These are phyloP conservation scores for Cadophora gregata DNA, from an alignment of 2,329 filamentous ascomycete species.

Conservation along the genomic window DNA sequence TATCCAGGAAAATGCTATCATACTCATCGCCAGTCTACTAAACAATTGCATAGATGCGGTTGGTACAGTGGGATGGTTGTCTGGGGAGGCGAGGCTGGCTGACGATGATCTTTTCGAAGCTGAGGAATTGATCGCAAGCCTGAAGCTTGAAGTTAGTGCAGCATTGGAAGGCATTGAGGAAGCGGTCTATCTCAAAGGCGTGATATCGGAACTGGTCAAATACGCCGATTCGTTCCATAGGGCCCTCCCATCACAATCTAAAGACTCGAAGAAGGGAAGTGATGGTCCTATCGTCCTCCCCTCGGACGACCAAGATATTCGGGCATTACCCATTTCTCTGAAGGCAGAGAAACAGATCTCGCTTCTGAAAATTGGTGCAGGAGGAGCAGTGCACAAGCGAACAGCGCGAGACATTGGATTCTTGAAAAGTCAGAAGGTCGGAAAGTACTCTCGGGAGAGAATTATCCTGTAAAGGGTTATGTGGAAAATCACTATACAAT, in stretches of 20 bases:
- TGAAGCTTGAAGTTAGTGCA: conserved; percentile 72
- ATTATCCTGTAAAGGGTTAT: conserved; percentile 57
- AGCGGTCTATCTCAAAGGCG: conserved; percentile 65
- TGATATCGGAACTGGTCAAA: conserved; percentile 69
- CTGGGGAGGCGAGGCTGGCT: conserved; percentile 61
- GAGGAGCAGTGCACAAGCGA: conserved; percentile 73
- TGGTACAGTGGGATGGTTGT: conserved; percentile 75
- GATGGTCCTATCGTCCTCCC: conserved; percentile 50
- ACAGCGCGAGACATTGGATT: conserved; percentile 77
- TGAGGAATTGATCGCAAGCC: conserved; percentile 67
- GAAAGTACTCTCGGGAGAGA: conserved; percentile 82
- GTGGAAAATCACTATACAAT: background rate
- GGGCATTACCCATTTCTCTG: conserved; percentile 74
- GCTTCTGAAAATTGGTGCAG: conserved; percentile 64
- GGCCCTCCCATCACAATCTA: conserved; percentile 23
- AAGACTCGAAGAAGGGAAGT: conserved; percentile 47
- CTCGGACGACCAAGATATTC: conserved; percentile 50
- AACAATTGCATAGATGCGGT: conserved; percentile 78
- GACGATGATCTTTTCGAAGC: conserved; percentile 56
- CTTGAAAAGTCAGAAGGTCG: conserved; percentile 79
- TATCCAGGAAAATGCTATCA: conserved; percentile 71
- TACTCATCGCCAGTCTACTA: conserved; percentile 73
- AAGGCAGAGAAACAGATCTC: conserved; percentile 61
- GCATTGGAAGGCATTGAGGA: conserved; percentile 77
- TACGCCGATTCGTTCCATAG: conserved; percentile 53